These are phyloP conservation scores for Calonectria ilicicola DNA, from an alignment of 2,329 filamentous ascomycete genomes.

Conservation along the genomic window DNA sequence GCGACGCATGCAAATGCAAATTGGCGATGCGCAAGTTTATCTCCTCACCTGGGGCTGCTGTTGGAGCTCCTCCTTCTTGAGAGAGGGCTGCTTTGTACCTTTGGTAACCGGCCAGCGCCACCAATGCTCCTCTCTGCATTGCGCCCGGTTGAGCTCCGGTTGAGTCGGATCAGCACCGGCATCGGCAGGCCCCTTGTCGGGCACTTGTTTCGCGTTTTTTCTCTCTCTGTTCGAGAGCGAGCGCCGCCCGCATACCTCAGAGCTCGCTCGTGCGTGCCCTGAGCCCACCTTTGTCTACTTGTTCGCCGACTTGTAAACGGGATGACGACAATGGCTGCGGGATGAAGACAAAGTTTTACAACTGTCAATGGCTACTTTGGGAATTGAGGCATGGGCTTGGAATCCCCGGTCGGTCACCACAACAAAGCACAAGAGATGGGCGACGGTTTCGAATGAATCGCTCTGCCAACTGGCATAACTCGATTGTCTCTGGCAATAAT, in stretches of 20 bases:
- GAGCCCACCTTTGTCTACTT: neutral
- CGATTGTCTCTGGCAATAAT: neutral
- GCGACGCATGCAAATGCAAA: slow-evolving; percentile 1
- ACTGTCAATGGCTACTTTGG: neutral
- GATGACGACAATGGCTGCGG: neutral
- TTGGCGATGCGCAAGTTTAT: neutral
- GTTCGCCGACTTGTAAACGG: neutral
- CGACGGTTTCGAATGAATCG: neutral
- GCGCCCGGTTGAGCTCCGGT: neutral
- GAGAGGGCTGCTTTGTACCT: neutral
- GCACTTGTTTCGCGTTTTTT: neutral
- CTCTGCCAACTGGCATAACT: neutral
- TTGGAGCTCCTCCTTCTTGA: neutral
- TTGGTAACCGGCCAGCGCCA: neutral
- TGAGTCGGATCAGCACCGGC: slow-evolving; percentile 27
- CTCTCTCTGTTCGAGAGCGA: neutral
- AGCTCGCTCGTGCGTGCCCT: neutral
- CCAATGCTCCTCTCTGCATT: neutral
- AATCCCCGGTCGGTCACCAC: neutral
- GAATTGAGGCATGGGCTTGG: neutral
- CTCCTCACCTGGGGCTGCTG: neutral
- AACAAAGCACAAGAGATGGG: neutral
- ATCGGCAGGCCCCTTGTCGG: slow-evolving; percentile 29
- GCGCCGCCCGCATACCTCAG: neutral
- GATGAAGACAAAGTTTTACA: neutral